Evolutionary conservation across 768 basidiomycete species (phyloP).

Genomic region (Filobasidium wieringae): DNA sequence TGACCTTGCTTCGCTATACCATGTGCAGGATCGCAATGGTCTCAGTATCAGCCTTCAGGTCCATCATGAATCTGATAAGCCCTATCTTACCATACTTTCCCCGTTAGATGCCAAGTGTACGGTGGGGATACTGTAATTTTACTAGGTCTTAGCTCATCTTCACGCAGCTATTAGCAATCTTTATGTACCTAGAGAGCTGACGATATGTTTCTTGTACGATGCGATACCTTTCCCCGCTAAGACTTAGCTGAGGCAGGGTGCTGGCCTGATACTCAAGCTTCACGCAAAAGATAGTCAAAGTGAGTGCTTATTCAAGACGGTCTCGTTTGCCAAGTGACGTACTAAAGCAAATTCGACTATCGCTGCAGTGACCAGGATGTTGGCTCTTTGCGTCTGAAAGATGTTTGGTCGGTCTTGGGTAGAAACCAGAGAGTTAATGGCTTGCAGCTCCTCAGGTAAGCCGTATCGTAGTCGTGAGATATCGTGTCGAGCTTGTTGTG

Average conservation of each 20-base stretch:
- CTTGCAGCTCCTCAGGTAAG: background rate
- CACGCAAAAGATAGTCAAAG: background rate
- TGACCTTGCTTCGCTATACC: conserved; percentile 25
- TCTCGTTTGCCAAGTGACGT: background rate
- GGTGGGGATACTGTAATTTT: conserved; percentile 16
- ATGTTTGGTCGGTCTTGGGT: conserved; percentile 9
- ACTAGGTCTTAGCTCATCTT: background rate
- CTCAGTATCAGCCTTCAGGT: background rate
- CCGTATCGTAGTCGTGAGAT: too few relatives aligned
- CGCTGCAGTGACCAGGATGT: conserved; percentile 23
- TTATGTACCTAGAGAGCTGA: conserved; percentile 16
- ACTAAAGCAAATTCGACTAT: conserved; percentile 23
- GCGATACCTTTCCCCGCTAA: conserved; percentile 13
- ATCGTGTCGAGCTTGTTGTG: too few relatives aligned
- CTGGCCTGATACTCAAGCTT: conserved; percentile 21
- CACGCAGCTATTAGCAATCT: background rate
- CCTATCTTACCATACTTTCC: conserved; percentile 25
- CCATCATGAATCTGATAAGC: background rate
- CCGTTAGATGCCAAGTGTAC: conserved; percentile 26
- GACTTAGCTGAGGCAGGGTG: conserved; percentile 16
- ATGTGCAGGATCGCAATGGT: background rate
- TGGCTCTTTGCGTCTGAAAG: conserved; percentile 24
- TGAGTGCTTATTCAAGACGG: background rate
- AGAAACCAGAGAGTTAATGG: background rate
- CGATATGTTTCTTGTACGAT: conserved; percentile 18